Percentiles rank a stretch among this genome's conserved stretches.
Conservation (phyloP, 2,329 filamentous ascomycete genomes). For the Cercospora zeina region DNA sequence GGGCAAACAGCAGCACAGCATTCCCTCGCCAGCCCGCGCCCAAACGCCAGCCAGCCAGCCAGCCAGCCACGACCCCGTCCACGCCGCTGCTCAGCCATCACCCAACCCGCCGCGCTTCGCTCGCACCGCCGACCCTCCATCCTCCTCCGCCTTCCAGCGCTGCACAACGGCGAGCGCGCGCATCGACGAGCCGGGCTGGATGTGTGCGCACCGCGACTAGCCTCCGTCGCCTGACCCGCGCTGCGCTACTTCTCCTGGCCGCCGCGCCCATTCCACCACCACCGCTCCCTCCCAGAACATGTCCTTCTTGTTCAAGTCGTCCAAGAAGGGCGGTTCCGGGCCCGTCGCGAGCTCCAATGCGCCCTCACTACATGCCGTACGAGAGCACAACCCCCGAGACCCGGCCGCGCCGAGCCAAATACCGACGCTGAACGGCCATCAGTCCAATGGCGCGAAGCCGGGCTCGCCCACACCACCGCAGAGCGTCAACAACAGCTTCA, state of each 20-base stretch:
- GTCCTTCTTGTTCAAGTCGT: conserved; percentile 57
- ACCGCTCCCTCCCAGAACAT: conserved; percentile 33
- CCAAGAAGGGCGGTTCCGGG: conserved; percentile 39
- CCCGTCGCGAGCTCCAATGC: conserved; percentile 26
- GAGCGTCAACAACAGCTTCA: conserved; percentile 58
- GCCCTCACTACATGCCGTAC: conserved; percentile 52
- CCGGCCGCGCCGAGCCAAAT: conserved; percentile 41
- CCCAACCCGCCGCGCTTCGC: conserved; percentile 1
- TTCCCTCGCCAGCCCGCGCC: conserved; percentile 8
- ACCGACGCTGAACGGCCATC: conserved; percentile 50
- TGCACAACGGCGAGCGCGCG: conserved; percentile 1
- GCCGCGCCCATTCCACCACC: conserved; percentile 7
- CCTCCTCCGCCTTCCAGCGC: neutral
- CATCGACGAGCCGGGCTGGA: conserved; percentile 11
- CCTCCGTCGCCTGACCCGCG: conserved; percentile 15
- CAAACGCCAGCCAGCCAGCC: conserved; percentile 1
- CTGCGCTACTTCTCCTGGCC: conserved; percentile 16
- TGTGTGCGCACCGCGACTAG: conserved; percentile 13
- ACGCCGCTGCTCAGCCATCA: neutral
- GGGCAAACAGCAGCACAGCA: conserved; percentile 4
- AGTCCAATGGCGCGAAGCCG: conserved; percentile 32
- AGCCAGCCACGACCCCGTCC: conserved; percentile 3
- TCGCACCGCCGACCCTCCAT: neutral
- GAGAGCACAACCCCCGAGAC: conserved; percentile 60
- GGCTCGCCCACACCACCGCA: conserved; percentile 63